These are phyloP conservation scores for Lagenidium sp. DNA, from an alignment of 352 stramenopile genomes.

Conservation along the genomic window DNA sequence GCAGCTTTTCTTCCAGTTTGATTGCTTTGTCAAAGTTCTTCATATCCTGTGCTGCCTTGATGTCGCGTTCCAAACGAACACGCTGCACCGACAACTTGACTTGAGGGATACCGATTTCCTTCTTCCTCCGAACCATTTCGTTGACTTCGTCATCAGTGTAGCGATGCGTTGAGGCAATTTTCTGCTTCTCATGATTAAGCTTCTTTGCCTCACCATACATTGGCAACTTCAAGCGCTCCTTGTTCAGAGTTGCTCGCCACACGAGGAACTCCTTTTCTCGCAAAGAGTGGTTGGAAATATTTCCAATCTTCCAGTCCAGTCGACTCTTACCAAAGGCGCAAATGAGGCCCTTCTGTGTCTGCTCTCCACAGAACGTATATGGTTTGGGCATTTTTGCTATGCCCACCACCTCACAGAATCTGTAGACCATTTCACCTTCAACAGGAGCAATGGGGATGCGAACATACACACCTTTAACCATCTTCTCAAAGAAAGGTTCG, in stretches of 20 bases:
- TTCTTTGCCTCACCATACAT: conserved; percentile 66
- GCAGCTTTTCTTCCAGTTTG: conserved; percentile 52
- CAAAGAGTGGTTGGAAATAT: conserved; percentile 63
- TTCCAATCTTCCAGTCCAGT: conserved; percentile 65
- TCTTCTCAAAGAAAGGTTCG: conserved; percentile 75
- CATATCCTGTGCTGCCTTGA: conserved; percentile 72
- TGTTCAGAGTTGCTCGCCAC: conserved; percentile 74
- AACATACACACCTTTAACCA: conserved; percentile 71
- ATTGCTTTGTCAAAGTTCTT: conserved; percentile 85
- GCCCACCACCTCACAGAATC: conserved; percentile 73
- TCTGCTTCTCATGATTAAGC: conserved; percentile 48
- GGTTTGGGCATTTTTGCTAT: conserved; percentile 42
- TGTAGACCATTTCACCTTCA: conserved; percentile 76
- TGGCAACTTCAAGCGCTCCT: conserved; percentile 61
- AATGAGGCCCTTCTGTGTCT: conserved; percentile 56
- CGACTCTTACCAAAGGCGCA: conserved; percentile 75
- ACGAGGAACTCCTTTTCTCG: conserved; percentile 73
- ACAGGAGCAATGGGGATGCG: conserved; percentile 58
- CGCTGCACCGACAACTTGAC: conserved; percentile 71
- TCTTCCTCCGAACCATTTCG: conserved; percentile 71
- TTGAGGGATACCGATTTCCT: conserved; percentile 42
- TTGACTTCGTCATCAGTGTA: conserved; percentile 78
- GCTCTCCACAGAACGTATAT: conserved; percentile 70
- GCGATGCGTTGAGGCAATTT: conserved; percentile 57
- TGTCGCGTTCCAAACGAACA: conserved; percentile 70